phyloP scores from a whole-genome alignment of 805 yeast genomes.

The Ogataea methanolica region DNA sequence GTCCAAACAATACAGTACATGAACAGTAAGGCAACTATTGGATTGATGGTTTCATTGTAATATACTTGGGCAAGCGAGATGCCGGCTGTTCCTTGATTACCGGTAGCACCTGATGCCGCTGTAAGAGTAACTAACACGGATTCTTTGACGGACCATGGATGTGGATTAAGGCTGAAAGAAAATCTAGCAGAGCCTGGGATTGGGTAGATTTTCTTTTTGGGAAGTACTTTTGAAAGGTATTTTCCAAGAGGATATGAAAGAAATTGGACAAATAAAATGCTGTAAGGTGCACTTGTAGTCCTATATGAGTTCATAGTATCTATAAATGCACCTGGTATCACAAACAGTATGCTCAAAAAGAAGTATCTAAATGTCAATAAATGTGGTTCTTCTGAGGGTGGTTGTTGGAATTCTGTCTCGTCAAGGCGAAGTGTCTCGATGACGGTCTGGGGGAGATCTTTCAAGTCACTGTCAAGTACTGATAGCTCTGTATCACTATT shows the following conservation, averaged over 20 bases:
- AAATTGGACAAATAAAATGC: conserved; percentile 49
- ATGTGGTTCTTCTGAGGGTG: conserved; percentile 19
- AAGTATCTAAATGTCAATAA: conserved; percentile 34
- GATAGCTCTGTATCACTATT: background rate
- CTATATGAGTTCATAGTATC: conserved; percentile 34
- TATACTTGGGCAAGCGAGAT: conserved; percentile 43
- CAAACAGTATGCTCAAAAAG: conserved; percentile 30
- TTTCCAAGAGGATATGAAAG: conserved; percentile 43
- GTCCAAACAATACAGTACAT: conserved; percentile 50
- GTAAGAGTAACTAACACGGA: conserved; percentile 48
- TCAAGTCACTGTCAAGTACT: conserved; percentile 19
- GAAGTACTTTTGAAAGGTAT: conserved; percentile 39
- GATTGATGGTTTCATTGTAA: conserved; percentile 34
- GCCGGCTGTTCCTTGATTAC: conserved; percentile 45
- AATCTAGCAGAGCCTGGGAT: conserved; percentile 4
- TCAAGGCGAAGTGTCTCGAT: conserved; percentile 29
- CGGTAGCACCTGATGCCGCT: conserved; percentile 50
- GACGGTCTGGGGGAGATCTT: conserved; percentile 28
- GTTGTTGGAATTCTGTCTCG: conserved; percentile 8
- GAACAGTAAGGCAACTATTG: conserved; percentile 36
- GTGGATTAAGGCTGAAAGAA: conserved; percentile 41
- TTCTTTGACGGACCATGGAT: conserved; percentile 54
- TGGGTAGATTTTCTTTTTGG: conserved; percentile 21
- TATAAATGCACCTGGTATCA: conserved; percentile 37
- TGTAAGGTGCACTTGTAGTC: conserved; percentile 40